phyloP scores from a whole-genome alignment of 2,329 filamentous ascomycete genomes.

The Malbranchea zuffiana region DNA sequence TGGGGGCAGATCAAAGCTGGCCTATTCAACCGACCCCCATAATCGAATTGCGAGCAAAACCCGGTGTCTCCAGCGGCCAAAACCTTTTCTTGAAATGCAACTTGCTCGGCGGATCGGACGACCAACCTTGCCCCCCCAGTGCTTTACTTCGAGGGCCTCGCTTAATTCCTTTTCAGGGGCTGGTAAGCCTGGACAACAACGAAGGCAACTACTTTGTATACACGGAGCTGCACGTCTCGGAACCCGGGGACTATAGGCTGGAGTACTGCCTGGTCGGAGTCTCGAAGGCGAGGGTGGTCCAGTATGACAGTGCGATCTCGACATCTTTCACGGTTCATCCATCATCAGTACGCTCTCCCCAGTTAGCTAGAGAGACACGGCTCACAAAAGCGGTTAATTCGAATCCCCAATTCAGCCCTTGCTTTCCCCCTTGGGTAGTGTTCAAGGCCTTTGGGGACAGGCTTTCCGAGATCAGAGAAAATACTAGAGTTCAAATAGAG shows the following conservation, averaged over 20 bases:
- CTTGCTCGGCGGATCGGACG: too few relatives aligned
- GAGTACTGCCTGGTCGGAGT: slow-evolving; percentile 1
- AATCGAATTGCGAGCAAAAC: too few relatives aligned
- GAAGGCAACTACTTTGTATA: slow-evolving; percentile 2
- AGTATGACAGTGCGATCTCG: not conserved
- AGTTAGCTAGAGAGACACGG: too few relatives aligned
- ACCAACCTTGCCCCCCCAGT: too few relatives aligned
- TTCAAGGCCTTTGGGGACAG: not conserved
- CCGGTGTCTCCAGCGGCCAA: too few relatives aligned
- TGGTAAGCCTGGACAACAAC: not conserved
- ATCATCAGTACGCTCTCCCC: too few relatives aligned
- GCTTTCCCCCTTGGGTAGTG: not conserved
- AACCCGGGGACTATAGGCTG: slow-evolving; percentile 2
- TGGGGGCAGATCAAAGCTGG: too few relatives aligned
- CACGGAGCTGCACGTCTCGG: not conserved
- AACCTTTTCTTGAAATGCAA: too few relatives aligned
- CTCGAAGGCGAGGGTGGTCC: not conserved
- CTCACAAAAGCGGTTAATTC: too few relatives aligned
- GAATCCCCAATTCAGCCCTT: not conserved
- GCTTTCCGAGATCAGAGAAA: not conserved
- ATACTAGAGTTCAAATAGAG: not conserved
- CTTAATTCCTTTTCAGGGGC: not conserved
- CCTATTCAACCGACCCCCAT: too few relatives aligned
- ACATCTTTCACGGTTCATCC: not conserved
- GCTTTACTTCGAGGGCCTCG: too few relatives aligned